Base-by-base conservation (phyloP, 2,329 filamentous ascomycete genomes). In the Fusarium cicatricum region DNA sequence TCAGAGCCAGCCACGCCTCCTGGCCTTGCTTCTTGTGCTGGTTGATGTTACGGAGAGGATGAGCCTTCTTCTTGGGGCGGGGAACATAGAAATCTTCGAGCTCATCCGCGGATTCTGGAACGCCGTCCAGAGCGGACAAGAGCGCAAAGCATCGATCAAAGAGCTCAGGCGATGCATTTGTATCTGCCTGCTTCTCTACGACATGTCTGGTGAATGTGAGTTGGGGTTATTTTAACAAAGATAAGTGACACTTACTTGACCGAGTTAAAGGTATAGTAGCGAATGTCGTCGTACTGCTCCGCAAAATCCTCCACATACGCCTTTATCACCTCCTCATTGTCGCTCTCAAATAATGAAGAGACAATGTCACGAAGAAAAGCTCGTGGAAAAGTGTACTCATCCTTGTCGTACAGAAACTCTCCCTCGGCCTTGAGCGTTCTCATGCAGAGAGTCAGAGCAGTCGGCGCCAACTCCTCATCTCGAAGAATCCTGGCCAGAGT, bases 11-110 rank as follows among this genome's bases (percentile, higher is more conserved):
- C 94, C 94, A 98, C 3, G 92, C 90, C 54, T 92, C 89, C 72
- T 97, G 92, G 0, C 90, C 91, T 65, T 87, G 85, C 69, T 85
- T 90, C 76, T 90, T 94, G 77, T 93, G 90, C 55, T 89, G 83
- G 12, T 82, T 81, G 7, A 89, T 76, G 3, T 88, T 90, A 40
- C 81, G 80, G 11, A 93, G 77, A 14, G 82, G 76, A 63, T 91
- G 88, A 51, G 87, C 86, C 67, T 86, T 87, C 73, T 89, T 89
- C 66, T 83, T 81, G 9, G 89, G 88, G 45, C 82, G 75, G 34
- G 82, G 77, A 39, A 88, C 77, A 70, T 88, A 94, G 70, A 91
- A 91, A 60, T 86, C 82, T 57, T 87, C 82, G 8, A 93, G 77
- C 50, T 90, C 87, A 19, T 87, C 83, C 26, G 82, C 81, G 0